Base-by-base conservation (phyloP, 1,284 basidiomycete genomes). In the Irpex lacteus region DNA sequence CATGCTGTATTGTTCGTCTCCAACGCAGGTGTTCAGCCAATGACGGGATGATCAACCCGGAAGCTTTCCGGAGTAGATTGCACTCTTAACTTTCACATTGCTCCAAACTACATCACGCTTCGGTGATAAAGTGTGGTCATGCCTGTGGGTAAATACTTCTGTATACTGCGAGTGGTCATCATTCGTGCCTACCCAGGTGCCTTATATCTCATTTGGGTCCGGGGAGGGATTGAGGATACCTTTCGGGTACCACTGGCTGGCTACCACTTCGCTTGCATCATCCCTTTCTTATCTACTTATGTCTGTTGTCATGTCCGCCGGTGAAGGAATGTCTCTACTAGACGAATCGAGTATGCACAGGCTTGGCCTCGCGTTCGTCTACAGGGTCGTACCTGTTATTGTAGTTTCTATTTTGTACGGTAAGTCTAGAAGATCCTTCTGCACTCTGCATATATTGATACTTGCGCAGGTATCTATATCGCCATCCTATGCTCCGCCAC, bases 321-420 rank as follows among this genome's bases (percentile, higher is more conserved):
- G 7, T 36, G 54, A 34, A 56, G 34, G 9, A 11, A 66, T 66
- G 65, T 4, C 65, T n/a, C 62, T 65, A 26, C 64, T 66, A n/a
- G 62, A 66, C 38, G 65, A 66, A 21, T 2, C 47, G 13, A 55
- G 60, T 15, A 66, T 66, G 65, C 65, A 63, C 54, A 57, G 65
- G 21, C 59, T 63, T 37, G 65, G 65, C 13, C 62, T 61, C 36
- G 62, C 53, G 4, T 66, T 63, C 37, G 19, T 66, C 34, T 66
- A 66, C 49, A 34, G 62, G n/a, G 63, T 63, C 15, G 34, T 63
- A 8, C 65, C 65, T 8, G 62, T 66, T n/a, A 60, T 66, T 32
- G 56, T 61, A 18, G 65, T 59, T 15, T 60, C 65, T 9, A 44
- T 60, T n/a, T 62, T 63, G n/a, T 66, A 66, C 37, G 65, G 65